A percentile compares a stretch with the other conserved stretches of the same genome.
Evolutionary conservation across 805 yeast species (phyloP).

Genomic region (Pichia phayaonensis): DNA sequence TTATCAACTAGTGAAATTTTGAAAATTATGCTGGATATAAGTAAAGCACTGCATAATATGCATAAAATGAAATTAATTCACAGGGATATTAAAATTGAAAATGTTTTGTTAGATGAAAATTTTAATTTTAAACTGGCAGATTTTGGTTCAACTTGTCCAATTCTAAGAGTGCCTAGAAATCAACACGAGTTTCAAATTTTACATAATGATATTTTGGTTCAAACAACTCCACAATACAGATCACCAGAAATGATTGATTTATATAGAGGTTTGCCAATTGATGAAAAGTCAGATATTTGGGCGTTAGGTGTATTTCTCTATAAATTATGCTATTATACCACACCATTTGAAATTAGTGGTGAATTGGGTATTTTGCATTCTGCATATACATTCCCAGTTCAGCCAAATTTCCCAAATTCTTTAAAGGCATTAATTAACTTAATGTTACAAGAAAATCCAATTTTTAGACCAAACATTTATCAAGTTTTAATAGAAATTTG

Average conservation of each 20-base stretch:
- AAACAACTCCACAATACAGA: slow-evolving; percentile 94
- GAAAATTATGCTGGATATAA: slow-evolving; percentile 75
- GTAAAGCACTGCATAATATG: slow-evolving; percentile 77
- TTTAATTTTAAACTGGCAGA: slow-evolving; percentile 80
- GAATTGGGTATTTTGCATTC: slow-evolving; percentile 85
- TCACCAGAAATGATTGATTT: slow-evolving; percentile 95
- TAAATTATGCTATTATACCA: slow-evolving; percentile 84
- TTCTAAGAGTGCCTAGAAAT: slow-evolving; percentile 66
- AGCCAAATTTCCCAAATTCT: slow-evolving; percentile 63
- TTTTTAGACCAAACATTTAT: slow-evolving; percentile 75
- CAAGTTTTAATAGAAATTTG: slow-evolving; percentile 66
- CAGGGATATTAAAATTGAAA: slow-evolving; percentile 90
- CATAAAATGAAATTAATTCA: slow-evolving; percentile 76
- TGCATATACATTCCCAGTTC: slow-evolving; percentile 64
- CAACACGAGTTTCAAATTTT: slow-evolving; percentile 66
- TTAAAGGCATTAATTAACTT: slow-evolving; percentile 69
- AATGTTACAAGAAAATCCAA: slow-evolving; percentile 77
- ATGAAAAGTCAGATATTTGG: slow-evolving; percentile 94
- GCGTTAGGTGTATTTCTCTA: slow-evolving; percentile 89
- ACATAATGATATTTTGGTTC: slow-evolving; percentile 77
- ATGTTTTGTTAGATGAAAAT: slow-evolving; percentile 69
- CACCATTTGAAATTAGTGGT: slow-evolving; percentile 88
- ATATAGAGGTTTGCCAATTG: slow-evolving; percentile 73
- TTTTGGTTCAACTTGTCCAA: slow-evolving; percentile 81
- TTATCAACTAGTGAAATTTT: slow-evolving; percentile 69